These are phyloP conservation scores for Metschnikowia lunata DNA, from an alignment of 805 yeast species.

Conservation along the genomic window DNA sequence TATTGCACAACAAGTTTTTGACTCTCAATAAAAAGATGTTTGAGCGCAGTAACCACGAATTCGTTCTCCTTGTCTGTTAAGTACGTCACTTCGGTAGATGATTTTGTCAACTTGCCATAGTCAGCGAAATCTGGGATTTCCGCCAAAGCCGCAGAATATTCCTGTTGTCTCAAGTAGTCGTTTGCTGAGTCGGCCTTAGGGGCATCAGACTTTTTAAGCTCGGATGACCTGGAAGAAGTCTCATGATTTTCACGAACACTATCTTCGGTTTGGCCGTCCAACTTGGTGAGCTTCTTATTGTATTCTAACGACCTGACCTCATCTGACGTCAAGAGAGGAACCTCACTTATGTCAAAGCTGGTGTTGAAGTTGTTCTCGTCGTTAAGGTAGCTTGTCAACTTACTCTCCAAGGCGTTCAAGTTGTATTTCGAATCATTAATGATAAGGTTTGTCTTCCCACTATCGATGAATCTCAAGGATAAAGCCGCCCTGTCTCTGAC, in stretches of 20 bases:
- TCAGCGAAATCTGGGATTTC: conserved; percentile 66
- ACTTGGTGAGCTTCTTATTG: conserved; percentile 45
- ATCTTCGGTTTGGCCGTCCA: conserved; percentile 26
- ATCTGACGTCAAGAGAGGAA: conserved; percentile 64
- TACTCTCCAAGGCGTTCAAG: conserved; percentile 71
- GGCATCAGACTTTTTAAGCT: conserved; percentile 15
- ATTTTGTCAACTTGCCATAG: conserved; percentile 73
- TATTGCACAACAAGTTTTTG: conserved; percentile 76
- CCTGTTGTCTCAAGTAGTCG: conserved; percentile 48
- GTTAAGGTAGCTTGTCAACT: conserved; percentile 67
- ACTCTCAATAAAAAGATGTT: conserved; percentile 68
- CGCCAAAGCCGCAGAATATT: conserved; percentile 64
- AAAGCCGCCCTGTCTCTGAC: conserved; percentile 96
- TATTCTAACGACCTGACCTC: conserved; percentile 64
- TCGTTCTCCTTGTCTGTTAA: conserved; percentile 92
- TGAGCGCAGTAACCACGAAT: conserved; percentile 78
- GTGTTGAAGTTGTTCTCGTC: conserved; percentile 44
- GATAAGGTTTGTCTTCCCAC: conserved; percentile 43
- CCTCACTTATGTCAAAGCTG: conserved; percentile 67
- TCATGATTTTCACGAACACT: conserved; percentile 15
- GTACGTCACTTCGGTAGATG: conserved; percentile 54
- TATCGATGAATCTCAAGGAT: conserved; percentile 61
- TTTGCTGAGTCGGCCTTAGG: conserved; percentile 22
- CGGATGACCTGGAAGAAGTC: conserved; percentile 6
- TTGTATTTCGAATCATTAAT: conserved; percentile 68